Evolutionary conservation across 2,329 filamentous ascomycete genomes (phyloP).

Genomic region (Pezicula rhizophila): DNA sequence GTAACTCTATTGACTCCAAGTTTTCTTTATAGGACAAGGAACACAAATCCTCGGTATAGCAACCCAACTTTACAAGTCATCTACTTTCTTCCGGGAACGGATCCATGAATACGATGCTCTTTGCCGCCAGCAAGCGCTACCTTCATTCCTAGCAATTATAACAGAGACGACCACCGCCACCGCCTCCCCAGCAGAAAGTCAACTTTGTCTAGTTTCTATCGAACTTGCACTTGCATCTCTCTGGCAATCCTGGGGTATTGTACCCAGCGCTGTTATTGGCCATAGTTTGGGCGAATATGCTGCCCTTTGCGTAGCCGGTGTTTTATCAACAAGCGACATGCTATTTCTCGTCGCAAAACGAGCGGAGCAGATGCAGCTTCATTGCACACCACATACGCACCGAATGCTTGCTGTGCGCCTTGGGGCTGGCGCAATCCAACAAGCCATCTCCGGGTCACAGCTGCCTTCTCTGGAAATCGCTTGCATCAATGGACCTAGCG

Average conservation of each 20-base stretch:
- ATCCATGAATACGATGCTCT: constrained; percentile 5
- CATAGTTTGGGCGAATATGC: constrained; percentile 69
- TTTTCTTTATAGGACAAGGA: neutral
- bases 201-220: constrained; percentile 45
- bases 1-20: too few species aligned
- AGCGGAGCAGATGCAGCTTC: constrained; percentile 56
- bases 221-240: constrained; percentile 49
- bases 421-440: constrained; percentile 28
- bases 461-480: constrained; percentile 35
- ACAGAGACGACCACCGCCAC: constrained; percentile 26
- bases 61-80: constrained; percentile 43
- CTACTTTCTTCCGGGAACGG: constrained; percentile 28
- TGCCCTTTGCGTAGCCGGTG: constrained; percentile 63
- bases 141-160: constrained; percentile 33
- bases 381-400: constrained; percentile 62
- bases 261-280: constrained; percentile 49
- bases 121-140: constrained; percentile 1
- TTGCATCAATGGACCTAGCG: constrained; percentile 68
- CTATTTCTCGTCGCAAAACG: constrained; percentile 65
- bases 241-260: constrained; percentile 49
- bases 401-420: constrained; percentile 52
- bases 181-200: constrained; percentile 42
- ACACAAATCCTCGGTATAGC: constrained; percentile 36
- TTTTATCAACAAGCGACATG: constrained; percentile 62
- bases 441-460: constrained; percentile 44